Percentiles rank a stretch among this genome's conserved stretches.
Conservation (phyloP, 164 flowering plant species). For the Nymphaea thermarum region DNA sequence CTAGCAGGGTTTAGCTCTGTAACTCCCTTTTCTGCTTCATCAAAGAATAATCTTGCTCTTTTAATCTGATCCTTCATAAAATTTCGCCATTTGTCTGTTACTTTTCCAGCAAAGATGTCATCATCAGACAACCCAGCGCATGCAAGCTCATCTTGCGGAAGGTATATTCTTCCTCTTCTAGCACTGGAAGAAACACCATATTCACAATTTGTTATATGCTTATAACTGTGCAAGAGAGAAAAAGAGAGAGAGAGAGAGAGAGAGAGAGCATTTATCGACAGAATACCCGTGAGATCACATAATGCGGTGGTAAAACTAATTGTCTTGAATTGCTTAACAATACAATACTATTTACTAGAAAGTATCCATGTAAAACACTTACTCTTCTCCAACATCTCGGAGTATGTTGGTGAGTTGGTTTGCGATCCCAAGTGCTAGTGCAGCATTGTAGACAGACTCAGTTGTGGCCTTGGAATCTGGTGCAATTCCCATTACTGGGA, state of each 20-base stretch:
- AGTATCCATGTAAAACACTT: constrained; percentile 16
- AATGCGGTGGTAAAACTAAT: too few species aligned
- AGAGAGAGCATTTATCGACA: too few species aligned
- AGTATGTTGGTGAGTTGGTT: constrained; percentile 86
- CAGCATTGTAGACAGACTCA: constrained; percentile 67
- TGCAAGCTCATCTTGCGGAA: constrained; percentile 74
- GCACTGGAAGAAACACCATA: constrained; percentile 29
- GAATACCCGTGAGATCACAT: too few species aligned
- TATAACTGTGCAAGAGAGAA: too few species aligned
- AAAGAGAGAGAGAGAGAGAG: too few species aligned
- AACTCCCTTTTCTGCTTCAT: constrained; percentile 42
- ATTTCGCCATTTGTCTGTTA: constrained; percentile 71
- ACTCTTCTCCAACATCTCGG: constrained; percentile 94
- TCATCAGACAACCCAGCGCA: constrained; percentile 75
- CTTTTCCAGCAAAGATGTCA: constrained; percentile 69
- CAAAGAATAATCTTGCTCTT: constrained; percentile 75
- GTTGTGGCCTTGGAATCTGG: constrained; percentile 62
- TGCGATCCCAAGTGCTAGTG: constrained; percentile 70
- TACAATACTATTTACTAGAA: neutral
- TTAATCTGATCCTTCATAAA: constrained; percentile 78
- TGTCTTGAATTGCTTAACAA: too few species aligned
- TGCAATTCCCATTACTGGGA: constrained; percentile 82
- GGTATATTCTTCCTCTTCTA: constrained; percentile 67
- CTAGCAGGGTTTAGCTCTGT: constrained; percentile 27
- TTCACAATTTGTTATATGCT: neutral